Evolutionary conservation across 2,329 filamentous ascomycete species (phyloP), one percentile per base, ranked within the genome.

Genomic region (Stenocarpella maydis): DNA sequence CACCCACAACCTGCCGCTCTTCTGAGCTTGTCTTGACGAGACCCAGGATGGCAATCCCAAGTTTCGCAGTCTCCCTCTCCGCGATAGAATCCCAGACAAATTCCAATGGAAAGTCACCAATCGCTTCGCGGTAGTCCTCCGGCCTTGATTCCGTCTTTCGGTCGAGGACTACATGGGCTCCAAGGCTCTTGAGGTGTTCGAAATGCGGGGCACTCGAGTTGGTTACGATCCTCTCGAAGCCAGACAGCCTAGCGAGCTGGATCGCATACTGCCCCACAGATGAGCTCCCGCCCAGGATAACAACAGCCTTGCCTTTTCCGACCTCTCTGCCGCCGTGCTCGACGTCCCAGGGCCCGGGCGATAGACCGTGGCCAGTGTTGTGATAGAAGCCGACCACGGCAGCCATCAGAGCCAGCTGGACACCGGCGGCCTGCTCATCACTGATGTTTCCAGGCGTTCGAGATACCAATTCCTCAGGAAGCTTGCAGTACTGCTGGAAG

Each of bases 211-310:
- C 73, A 50, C 69, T 69, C 1, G 79, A 80, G 2, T 78, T 77
- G 5, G 81, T 83, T 5, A 79, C 74, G n/a, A 84, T 68, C n/a
- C 84, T 82, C 37, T 80, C 76, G 67, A 81, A 83, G 7, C 83
- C 83, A 2, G 81, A 78, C 1, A 79, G 76, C 8, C 74, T 73
- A 15, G 81, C 80, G 5, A 85, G 78, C 71, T 85, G 83, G 8
- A 85, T 78, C 1, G 81, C 82, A 64, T 80, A 81, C 71, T 79
- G 77, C 4, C 83, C 83, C 0, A 85, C 82, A 49, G 77, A 80
- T 9, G 72, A 64, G 69, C 73, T 71, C 50, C 74, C 58, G 69
- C 75, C 31, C 70, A 75, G 47, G 79, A 82, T 74, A 79, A 83
- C 75, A 78, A 80, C 74, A 76, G 78, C 52, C 69, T 81, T n/a